Evolutionary conservation across 805 yeast genomes (phyloP).

Genomic region (Ogataea neopini): DNA sequence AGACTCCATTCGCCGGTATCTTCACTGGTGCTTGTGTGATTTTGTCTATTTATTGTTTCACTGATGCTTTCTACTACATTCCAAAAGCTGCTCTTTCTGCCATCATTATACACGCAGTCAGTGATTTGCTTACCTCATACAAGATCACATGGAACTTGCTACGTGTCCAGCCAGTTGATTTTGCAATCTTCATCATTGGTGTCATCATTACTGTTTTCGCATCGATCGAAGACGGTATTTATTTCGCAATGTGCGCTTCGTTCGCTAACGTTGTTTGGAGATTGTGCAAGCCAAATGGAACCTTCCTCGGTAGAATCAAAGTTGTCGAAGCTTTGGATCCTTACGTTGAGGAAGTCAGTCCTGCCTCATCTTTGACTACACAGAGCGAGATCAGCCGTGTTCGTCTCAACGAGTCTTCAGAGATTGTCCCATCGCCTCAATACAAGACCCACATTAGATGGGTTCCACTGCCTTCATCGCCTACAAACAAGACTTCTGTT

Average conservation of each 20-base stretch:
- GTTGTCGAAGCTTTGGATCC: slow-evolving; percentile 75
- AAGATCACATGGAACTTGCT: slow-evolving; percentile 68
- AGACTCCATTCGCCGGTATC: slow-evolving; percentile 91
- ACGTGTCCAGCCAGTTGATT: slow-evolving; percentile 73
- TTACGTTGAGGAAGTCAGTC: slow-evolving; percentile 31
- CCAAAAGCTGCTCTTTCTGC: slow-evolving; percentile 89
- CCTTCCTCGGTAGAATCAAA: slow-evolving; percentile 75
- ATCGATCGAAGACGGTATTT: slow-evolving; percentile 84
- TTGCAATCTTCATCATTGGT: slow-evolving; percentile 68
- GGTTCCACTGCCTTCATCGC: slow-evolving; percentile 58
- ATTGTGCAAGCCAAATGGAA: slow-evolving; percentile 77
- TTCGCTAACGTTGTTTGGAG: slow-evolving; percentile 71
- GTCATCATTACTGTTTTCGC: slow-evolving; percentile 75
- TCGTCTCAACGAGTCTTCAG: neutral
- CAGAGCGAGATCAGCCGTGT: neutral
- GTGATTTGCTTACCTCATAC: slow-evolving; percentile 76
- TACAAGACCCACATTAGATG: slow-evolving; percentile 43
- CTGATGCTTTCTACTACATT: slow-evolving; percentile 81
- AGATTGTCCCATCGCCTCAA: slow-evolving; percentile 6
- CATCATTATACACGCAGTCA: slow-evolving; percentile 89
- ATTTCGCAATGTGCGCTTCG: slow-evolving; percentile 86
- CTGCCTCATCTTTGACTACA: neutral
- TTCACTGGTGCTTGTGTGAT: slow-evolving; percentile 88
- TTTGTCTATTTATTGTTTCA: slow-evolving; percentile 80
- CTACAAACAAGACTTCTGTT: slow-evolving; percentile 22